A percentile compares a stretch with the other conserved stretches of the same genome.
Conservation (phyloP, 1,284 basidiomycete species). For the Ustilago nuda region DNA sequence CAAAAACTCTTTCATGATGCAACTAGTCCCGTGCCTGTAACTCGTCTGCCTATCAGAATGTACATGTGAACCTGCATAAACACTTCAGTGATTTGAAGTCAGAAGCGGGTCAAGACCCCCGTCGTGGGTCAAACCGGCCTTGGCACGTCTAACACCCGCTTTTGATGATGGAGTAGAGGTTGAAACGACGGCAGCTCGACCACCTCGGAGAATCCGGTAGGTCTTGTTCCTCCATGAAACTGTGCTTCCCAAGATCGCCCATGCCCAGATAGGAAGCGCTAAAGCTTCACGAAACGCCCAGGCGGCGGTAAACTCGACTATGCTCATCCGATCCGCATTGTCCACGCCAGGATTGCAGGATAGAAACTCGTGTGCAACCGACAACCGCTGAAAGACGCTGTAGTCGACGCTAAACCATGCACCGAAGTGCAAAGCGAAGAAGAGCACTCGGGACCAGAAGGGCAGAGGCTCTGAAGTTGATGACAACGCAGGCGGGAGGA, state of each 20-base stretch:
- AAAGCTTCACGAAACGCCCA: constrained; percentile 63
- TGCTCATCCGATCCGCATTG: constrained; percentile 23
- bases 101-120: constrained; percentile 32
- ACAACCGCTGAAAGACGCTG: constrained; percentile 33
- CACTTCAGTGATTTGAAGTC: constrained; percentile 11
- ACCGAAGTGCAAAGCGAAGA: constrained; percentile 36
- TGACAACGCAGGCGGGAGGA: constrained; percentile 23
- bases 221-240: constrained; percentile 50
- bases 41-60: not conserved
- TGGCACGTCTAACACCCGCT: constrained; percentile 8
- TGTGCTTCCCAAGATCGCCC: constrained; percentile 63
- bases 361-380: constrained; percentile 36
- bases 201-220: constrained; percentile 42
- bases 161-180: constrained; percentile 7
- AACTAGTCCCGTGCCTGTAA: constrained; percentile 2
- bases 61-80: not conserved
- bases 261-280: constrained; percentile 67
- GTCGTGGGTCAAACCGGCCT: not conserved
- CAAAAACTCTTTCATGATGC: not conserved
- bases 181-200: constrained; percentile 39
- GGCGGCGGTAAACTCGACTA: constrained; percentile 40
- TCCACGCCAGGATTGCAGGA: constrained; percentile 36
- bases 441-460: constrained; percentile 20
- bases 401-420: constrained; percentile 44
- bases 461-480: constrained; percentile 6